Evolutionary conservation across 495 filamentous ascomycete species (phyloP), one percentile per base, ranked within the genome.

Genomic region (Durotheca rogersii): DNA sequence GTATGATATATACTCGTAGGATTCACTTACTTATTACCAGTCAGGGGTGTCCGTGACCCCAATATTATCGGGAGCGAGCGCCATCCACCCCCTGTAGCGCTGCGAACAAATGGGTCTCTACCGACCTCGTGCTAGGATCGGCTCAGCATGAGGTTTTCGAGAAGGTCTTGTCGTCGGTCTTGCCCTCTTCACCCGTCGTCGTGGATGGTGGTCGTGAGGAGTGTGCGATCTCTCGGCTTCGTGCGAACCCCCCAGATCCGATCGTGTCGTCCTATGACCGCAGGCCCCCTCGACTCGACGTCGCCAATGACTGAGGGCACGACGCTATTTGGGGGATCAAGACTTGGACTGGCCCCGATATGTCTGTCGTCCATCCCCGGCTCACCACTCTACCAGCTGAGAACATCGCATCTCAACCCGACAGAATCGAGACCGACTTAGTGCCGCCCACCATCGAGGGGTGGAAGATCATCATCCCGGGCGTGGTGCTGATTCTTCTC

Each of bases 401-500:
- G 12, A 20, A 38, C 11, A 23, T 19, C 35, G 23, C 49, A 34
- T 41, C 39, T 18, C n/a, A 40, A 16, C 0, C 12, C n/a, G 19
- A 46, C 12, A 37, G 47, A 9, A 51, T 51, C 41, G 17, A 41
- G 6, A 60, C 52, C 18, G 27, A 56, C 39, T 9, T 55, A 4
- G 57, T 60, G 12, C 57, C 51, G 14, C 51, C 37, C 20, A 47
- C 42, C 5, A 29, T 9, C 31, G 57, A 56, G 1, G 57, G 57
- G 7, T 47, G 33, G 20, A 43, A 41, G 20, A 18, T 60, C 20
- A 60, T 60, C 21, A 33, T 43, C 17, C 25, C 47, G 15, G 42
- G 51, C 2, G 43, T 44, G 12, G 31, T 52, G 0, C 21, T 60
- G 6, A 6, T 52, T 25, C 1, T 60, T 9, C 39, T 60, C 6